Base-by-base conservation (phyloP, 2,329 filamentous ascomycete genomes). In the Zymoseptoria tritici region DNA sequence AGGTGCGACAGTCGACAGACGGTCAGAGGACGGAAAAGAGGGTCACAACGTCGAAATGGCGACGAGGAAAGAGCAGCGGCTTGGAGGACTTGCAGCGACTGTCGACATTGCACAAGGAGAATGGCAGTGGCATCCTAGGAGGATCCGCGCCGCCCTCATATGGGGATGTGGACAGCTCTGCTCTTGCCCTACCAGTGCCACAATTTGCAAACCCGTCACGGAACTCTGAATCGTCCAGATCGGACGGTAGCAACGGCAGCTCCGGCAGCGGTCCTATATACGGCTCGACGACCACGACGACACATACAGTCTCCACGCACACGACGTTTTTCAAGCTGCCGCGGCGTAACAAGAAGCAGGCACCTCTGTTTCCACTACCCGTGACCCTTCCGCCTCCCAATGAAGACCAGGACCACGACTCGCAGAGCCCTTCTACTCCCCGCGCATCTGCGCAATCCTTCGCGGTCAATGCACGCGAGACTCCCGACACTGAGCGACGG, bases 311-410 rank as follows among this genome's bases (percentile, higher is more conserved):
- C 13, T 80, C 83, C 26, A 83, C 84, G 5, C 69, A 65, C 68
- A 86, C 83, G 42, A 88, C 87, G 24, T 90, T 96, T 71, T 96
- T 97, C 72, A 86, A 86, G 60, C 80, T 97, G 63, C 85, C 87
- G 36, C 87, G 91, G 56, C 83, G 91, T 64, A 89, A 85, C 69
- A 88, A 86, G 68, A 91, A 88, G 69, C 85, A 88, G 61, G 84
- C 85, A 46, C 86, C 90, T 2, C 78, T 97, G 42, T 97, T 97
- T 69, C 92, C 93, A 60, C 80, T 97, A n/a, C 91, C 91, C 49
- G 86, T 93, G 64, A 91, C 88, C 73, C 81, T 84, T 64, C 73
- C 77, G 36, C 74, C 75, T 20, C 75, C 80, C 22, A 75, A 84
- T 75, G 74, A 70, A 56, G 73, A 59, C 36, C 68, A 66, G 80